Conservation (phyloP, 306 rosid genomes). For the Cotoneaster glaucophyllus region DNA sequence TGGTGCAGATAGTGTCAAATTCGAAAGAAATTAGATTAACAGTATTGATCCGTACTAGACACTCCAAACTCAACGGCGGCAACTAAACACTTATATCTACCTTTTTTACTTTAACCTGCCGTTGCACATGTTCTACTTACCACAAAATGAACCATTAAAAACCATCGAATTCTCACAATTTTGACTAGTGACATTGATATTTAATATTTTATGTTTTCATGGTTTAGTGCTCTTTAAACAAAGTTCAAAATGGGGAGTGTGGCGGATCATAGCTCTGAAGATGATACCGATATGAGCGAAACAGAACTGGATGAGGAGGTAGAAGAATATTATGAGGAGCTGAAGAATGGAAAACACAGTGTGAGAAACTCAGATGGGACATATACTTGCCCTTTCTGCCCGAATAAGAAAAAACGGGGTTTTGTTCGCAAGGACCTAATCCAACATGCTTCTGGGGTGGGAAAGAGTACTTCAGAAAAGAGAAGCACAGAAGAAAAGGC, state of each 20-base stretch:
- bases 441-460: constrained; percentile 92
- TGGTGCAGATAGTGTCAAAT: background rate
- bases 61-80: background rate
- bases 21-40: constrained; percentile 1
- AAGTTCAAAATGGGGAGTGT: constrained; percentile 33
- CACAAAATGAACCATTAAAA: background rate
- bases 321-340: constrained; percentile 49
- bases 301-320: constrained; percentile 50
- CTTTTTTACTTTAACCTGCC: background rate
- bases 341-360: constrained; percentile 48
- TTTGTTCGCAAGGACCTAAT: constrained; percentile 57
- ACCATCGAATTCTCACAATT: background rate
- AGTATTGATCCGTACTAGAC: background rate
- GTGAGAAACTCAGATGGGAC: constrained; percentile 51
- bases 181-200: background rate
- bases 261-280: constrained; percentile 36
- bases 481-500: constrained; percentile 70
- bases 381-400: constrained; percentile 76
- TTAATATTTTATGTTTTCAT: background rate
- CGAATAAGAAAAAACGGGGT: constrained; percentile 47
- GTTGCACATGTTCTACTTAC: background rate
- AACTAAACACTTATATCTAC: background rate
- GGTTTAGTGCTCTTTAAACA: constrained; percentile 20
- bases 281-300: constrained; percentile 49
- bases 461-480: constrained; percentile 70